These are phyloP conservation scores for Paraglomus brasilianum DNA, from an alignment of 192 early-diverging fungal species.

Conservation along the genomic window DNA sequence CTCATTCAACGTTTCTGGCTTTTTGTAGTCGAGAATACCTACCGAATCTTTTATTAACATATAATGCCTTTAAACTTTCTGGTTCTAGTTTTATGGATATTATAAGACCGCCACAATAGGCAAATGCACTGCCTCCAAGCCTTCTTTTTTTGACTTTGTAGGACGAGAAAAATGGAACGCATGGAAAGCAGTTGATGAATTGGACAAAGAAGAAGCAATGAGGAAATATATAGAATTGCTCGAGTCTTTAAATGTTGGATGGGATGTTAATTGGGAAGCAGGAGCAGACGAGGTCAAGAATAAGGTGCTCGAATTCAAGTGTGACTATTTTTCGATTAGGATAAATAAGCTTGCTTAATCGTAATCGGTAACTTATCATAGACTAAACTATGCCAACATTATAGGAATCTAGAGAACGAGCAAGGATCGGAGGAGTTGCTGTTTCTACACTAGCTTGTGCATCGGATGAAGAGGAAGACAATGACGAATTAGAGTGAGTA, in stretches of 20 bases:
- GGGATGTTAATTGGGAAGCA: constrained; percentile 18
- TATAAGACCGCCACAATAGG: constrained; percentile 44
- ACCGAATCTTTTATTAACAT: too few relatives aligned
- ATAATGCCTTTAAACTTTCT: too few relatives aligned
- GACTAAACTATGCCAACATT: too few relatives aligned
- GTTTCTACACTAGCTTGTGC: constrained; percentile 23
- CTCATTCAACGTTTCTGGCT: too few relatives aligned
- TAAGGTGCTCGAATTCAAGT: constrained; percentile 39
- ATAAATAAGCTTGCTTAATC: too few relatives aligned
- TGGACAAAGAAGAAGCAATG: constrained; percentile 27
- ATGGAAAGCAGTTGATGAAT: constrained; percentile 40
- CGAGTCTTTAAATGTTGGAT: constrained; percentile 18
- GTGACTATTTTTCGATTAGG: neutral
- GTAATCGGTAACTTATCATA: too few relatives aligned
- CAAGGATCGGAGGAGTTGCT: neutral
- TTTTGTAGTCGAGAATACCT: too few relatives aligned
- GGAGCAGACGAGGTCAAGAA: constrained; percentile 37
- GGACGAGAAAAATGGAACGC: constrained; percentile 46
- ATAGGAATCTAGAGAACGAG: neutral
- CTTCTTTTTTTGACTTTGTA: constrained; percentile 43
- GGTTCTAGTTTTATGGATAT: constrained; percentile 44
- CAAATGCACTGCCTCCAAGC: constrained; percentile 34
- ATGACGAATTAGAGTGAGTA: neutral
- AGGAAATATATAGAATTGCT: constrained; percentile 7
- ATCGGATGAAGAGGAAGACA: neutral